A percentile compares a stretch with the other conserved stretches of the same genome.
phyloP scores from a whole-genome alignment of 2,329 filamentous ascomycete species.

The Juglanconis sp. region DNA sequence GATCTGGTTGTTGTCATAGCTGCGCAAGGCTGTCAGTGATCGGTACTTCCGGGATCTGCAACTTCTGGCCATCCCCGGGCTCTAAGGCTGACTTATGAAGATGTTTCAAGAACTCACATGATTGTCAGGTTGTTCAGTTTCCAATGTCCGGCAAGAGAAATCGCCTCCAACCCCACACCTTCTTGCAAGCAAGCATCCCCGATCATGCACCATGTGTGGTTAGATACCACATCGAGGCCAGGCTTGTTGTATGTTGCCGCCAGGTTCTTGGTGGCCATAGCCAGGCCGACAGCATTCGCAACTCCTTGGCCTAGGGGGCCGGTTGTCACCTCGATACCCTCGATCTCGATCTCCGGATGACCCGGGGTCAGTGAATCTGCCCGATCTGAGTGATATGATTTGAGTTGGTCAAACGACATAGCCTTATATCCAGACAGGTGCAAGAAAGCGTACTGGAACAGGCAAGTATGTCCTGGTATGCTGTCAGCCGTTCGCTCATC shows the following conservation, averaged over 20 bases:
- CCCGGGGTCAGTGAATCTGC: slow-evolving; percentile 45
- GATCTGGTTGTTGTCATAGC: slow-evolving; percentile 56
- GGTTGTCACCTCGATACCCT: slow-evolving; percentile 55
- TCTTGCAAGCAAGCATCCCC: slow-evolving; percentile 56
- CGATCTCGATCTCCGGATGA: slow-evolving; percentile 53
- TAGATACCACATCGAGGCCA: slow-evolving; percentile 44
- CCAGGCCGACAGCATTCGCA: slow-evolving; percentile 54
- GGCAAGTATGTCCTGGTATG: slow-evolving; percentile 39
- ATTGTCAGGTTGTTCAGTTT: slow-evolving; percentile 50
- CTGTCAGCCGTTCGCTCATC: not conserved
- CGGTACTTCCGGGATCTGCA: not conserved
- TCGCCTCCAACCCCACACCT: slow-evolving; percentile 52
- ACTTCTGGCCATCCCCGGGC: too few relatives aligned
- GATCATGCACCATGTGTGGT: slow-evolving; percentile 51
- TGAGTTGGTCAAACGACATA: slow-evolving; percentile 52
- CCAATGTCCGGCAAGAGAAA: slow-evolving; percentile 50
- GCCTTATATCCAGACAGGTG: slow-evolving; percentile 47
- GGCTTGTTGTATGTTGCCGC: slow-evolving; percentile 48
- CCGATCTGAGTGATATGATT: slow-evolving; percentile 44
- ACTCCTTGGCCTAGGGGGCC: slow-evolving; percentile 55
- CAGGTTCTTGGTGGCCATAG: slow-evolving; percentile 53
- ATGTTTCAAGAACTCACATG: slow-evolving; percentile 26
- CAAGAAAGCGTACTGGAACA: slow-evolving; percentile 49
- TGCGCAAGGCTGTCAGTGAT: not conserved
- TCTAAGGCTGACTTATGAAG: too few relatives aligned